Conservation (phyloP, 2,329 filamentous ascomycete species). For the Trichoderma lentiforme region DNA sequence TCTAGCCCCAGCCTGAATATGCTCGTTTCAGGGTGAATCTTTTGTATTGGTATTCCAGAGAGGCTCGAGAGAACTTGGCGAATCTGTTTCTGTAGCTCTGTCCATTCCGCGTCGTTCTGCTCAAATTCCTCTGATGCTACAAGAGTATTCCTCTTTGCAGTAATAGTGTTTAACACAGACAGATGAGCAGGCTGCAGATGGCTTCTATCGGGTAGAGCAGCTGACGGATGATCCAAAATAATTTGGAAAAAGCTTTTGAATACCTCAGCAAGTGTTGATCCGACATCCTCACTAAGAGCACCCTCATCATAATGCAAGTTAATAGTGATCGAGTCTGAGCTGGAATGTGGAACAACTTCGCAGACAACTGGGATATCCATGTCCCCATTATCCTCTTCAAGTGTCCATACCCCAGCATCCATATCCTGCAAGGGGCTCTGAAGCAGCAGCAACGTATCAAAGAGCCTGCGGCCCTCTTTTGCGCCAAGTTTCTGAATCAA, state of each 20-base stretch:
- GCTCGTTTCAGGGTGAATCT: constrained; percentile 60
- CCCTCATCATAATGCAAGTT: constrained; percentile 61
- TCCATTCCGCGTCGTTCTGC: constrained; percentile 41
- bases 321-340: constrained; percentile 52
- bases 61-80: constrained; percentile 57
- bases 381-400: constrained; percentile 54
- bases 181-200: constrained; percentile 25
- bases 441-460: constrained; percentile 77
- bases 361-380: constrained; percentile 79
- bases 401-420: constrained; percentile 52
- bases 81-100: constrained; percentile 48
- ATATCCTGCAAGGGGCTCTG: constrained; percentile 63
- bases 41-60: constrained; percentile 46
- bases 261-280: constrained; percentile 28
- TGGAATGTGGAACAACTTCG: constrained; percentile 61
- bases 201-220: constrained; percentile 20
- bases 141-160: constrained; percentile 25
- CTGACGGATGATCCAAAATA: constrained; percentile 30
- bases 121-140: neutral
- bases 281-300: constrained; percentile 30
- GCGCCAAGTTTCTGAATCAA: constrained; percentile 57
- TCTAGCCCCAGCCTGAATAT: constrained; percentile 89
- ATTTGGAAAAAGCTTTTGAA: constrained; percentile 32
- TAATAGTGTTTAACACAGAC: constrained; percentile 23
- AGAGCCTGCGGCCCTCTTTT: constrained; percentile 54